Evolutionary conservation across 805 yeast genomes (phyloP).

Genomic region (Martiniozyma abietophila): DNA sequence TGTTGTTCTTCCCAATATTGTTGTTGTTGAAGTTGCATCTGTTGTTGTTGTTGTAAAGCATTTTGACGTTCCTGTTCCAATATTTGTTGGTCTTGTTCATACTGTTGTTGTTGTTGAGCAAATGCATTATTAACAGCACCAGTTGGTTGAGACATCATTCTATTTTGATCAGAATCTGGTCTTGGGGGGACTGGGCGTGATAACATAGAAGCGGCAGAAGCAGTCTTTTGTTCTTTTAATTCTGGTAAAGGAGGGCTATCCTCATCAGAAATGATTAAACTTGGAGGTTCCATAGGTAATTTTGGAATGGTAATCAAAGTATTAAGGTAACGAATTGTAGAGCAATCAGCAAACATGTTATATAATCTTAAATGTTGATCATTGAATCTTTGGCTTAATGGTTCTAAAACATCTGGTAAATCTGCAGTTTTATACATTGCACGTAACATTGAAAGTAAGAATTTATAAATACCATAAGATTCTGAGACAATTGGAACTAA

Average conservation of each 20-base stretch:
- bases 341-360: conserved; percentile 86
- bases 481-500: conserved; percentile 87
- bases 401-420: conserved; percentile 67
- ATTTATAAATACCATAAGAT: conserved; percentile 86
- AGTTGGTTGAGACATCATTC: conserved; percentile 44
- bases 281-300: conserved; percentile 51
- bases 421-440: conserved; percentile 72
- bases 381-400: conserved; percentile 61
- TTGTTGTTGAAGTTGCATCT: conserved; percentile 61
- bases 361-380: conserved; percentile 61
- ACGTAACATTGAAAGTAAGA: conserved; percentile 80
- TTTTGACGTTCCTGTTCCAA: conserved; percentile 54
- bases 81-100: conserved; percentile 50
- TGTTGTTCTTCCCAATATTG: conserved; percentile 69
- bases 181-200: conserved; percentile 20
- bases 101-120: conserved; percentile 40
- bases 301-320: conserved; percentile 75
- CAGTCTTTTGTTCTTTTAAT: conserved; percentile 15
- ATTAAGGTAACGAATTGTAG: conserved; percentile 71
- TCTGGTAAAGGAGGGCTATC: conserved; percentile 29
- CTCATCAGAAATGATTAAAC: conserved; percentile 39
- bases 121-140: conserved; percentile 34
- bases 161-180: conserved; percentile 14
- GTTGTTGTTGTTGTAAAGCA: conserved; percentile 59
- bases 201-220: conserved; percentile 28